Evolutionary conservation across 805 yeast genomes (phyloP).

Genomic region (Candida sithepensis): DNA sequence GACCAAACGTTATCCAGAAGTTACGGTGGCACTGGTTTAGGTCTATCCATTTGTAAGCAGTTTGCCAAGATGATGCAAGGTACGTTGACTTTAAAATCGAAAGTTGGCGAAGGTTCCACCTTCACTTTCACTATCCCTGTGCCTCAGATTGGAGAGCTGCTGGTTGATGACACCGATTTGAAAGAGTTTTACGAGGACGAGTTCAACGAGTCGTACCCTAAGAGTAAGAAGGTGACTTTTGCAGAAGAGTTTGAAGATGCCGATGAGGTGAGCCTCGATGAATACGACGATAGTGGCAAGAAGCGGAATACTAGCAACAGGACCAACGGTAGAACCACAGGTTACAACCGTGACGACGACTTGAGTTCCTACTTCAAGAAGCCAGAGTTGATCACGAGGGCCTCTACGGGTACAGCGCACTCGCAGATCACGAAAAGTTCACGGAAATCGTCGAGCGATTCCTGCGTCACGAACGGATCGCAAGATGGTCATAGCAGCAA

Average conservation of each 20-base stretch:
- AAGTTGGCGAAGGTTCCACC: constrained; percentile 78
- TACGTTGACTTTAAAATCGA: constrained; percentile 67
- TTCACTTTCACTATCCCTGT: constrained; percentile 79
- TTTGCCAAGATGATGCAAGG: constrained; percentile 87
- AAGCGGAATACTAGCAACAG: no score
- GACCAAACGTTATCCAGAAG: constrained; percentile 89
- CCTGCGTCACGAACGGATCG: no score
- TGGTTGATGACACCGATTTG: constrained; percentile 29
- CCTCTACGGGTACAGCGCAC: constrained; percentile 52
- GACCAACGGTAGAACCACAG: not conserved
- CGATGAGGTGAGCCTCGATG: constrained; percentile 1
- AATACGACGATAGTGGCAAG: not conserved
- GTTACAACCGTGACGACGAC: constrained; percentile 7
- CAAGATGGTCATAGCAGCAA: no score
- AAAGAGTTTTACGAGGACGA: constrained; percentile 58
- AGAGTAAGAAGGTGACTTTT: constrained; percentile 49
- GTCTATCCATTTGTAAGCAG: constrained; percentile 84
- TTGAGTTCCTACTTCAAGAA: constrained; percentile 33
- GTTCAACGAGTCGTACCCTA: constrained; percentile 53
- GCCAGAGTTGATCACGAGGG: constrained; percentile 42
- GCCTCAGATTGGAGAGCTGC: constrained; percentile 57
- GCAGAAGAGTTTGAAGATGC: constrained; percentile 14
- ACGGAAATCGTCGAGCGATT: constrained; percentile 19
- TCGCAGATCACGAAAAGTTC: constrained; percentile 23
- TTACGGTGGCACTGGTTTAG: constrained; percentile 95